Conservation (phyloP, 495 filamentous ascomycete genomes). For the Lentithecium fluviatile region DNA sequence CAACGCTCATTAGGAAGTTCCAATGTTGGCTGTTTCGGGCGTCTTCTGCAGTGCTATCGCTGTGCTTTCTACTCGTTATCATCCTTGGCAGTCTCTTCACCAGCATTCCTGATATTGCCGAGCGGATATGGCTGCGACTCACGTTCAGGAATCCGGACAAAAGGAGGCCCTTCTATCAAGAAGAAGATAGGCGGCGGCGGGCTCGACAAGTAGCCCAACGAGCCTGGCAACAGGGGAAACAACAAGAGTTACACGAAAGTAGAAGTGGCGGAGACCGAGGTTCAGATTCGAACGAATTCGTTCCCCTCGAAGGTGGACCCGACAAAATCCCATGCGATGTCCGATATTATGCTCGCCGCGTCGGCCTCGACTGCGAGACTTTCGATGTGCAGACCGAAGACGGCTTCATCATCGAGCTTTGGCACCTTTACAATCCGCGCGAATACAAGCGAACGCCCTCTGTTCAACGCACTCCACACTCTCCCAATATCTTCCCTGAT, state of each 20-base stretch:
- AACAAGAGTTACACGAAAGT: constrained; percentile 31
- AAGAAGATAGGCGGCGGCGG: constrained; percentile 60
- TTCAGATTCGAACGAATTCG: constrained; percentile 53
- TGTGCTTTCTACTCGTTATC: constrained; percentile 72
- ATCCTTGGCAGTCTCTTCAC: constrained; percentile 70
- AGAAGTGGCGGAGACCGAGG: constrained; percentile 46
- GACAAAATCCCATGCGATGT: constrained; percentile 78
- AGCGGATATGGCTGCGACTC: constrained; percentile 49
- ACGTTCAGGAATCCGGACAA: constrained; percentile 57
- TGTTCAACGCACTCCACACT: constrained; percentile 30
- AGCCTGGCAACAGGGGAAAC: constrained; percentile 57
- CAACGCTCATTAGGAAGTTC: constrained; percentile 60
- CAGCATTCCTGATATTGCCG: constrained; percentile 53
- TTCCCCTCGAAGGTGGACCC: constrained; percentile 73
- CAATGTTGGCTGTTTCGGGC: constrained; percentile 62
- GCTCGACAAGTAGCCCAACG: constrained; percentile 56
- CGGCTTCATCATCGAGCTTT: constrained; percentile 84
- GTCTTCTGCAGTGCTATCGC: constrained; percentile 70
- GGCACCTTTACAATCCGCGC: constrained; percentile 85
- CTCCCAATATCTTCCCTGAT: constrained; percentile 44
- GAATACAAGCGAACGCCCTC: constrained; percentile 52
- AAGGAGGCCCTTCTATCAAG: constrained; percentile 64
- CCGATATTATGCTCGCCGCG: constrained; percentile 81
- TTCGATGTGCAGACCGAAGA: constrained; percentile 91
- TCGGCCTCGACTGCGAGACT: constrained; percentile 82